A percentile compares a stretch with the other conserved stretches of the same genome.
phyloP scores from a whole-genome alignment of 2,329 filamentous ascomycete species.

The Eutypella sp. region DNA sequence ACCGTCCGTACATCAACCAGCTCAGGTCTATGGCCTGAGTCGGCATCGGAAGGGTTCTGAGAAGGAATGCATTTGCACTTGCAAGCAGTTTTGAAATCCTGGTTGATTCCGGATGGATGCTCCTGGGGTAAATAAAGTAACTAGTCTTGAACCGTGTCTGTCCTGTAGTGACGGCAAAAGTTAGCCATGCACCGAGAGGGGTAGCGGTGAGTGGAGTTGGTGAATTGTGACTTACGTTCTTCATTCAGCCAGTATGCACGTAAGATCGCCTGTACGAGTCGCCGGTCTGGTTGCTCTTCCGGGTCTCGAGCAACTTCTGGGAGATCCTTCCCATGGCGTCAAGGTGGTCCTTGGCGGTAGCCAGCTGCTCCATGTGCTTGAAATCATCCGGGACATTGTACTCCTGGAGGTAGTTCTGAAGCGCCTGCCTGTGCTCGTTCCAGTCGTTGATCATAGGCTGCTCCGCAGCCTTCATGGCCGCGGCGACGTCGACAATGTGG shows the following conservation, averaged over 20 bases:
- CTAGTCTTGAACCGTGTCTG: no score
- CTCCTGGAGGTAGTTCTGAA: constrained; percentile 53
- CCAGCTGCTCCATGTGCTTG: constrained; percentile 50
- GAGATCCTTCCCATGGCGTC: constrained; percentile 49
- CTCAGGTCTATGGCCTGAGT: no score
- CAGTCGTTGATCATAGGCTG: constrained; percentile 48
- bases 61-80: no score
- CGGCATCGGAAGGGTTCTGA: no score
- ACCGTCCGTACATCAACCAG: no score
- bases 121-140: no score
- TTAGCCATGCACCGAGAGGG: no score
- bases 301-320: constrained; percentile 29
- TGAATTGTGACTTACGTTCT: constrained; percentile 17
- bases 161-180: no score
- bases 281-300: constrained; percentile 25
- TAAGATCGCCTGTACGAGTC: constrained; percentile 31
- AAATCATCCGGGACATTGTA: constrained; percentile 46
- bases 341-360: constrained; percentile 45
- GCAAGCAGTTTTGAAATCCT: no score
- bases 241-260: constrained; percentile 33
- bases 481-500: constrained; percentile 26
- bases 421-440: constrained; percentile 58
- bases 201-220: no score
- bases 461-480: constrained; percentile 28
- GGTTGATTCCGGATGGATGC: no score